Conservation (phyloP, 805 yeast species). For the Yamadazyma olivae region DNA sequence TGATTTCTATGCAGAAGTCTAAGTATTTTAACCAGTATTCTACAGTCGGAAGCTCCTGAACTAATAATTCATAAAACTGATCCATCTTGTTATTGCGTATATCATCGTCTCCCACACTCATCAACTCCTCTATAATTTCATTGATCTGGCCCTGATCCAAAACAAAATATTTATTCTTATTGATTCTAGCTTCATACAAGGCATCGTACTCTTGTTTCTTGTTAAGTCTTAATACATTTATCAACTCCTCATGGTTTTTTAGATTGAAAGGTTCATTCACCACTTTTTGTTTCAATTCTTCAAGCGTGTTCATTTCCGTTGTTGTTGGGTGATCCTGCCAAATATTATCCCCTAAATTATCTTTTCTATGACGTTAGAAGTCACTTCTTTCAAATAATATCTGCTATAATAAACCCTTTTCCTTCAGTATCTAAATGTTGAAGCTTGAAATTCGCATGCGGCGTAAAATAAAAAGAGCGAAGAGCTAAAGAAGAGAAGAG, state of each 20-base stretch:
- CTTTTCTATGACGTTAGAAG: no score
- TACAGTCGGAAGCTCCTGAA: slow-evolving; percentile 19
- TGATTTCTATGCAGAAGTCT: slow-evolving; percentile 8
- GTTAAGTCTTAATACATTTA: slow-evolving; percentile 9
- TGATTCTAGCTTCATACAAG: slow-evolving; percentile 4
- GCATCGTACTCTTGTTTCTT: neutral
- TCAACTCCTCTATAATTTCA: slow-evolving; percentile 19
- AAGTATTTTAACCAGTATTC: slow-evolving; percentile 20
- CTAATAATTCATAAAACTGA: slow-evolving; percentile 14
- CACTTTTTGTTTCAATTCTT: slow-evolving; percentile 10
- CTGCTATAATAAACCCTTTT: no score
- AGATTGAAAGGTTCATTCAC: slow-evolving; percentile 12
- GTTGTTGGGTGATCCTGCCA: no score
- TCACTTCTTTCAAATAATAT: no score
- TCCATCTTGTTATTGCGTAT: slow-evolving; percentile 5
- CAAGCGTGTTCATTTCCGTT: slow-evolving; percentile 5
- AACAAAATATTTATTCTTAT: slow-evolving; percentile 9
- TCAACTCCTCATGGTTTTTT: slow-evolving; percentile 16
- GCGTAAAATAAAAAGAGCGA: no score
- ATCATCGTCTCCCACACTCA: slow-evolving; percentile 9
- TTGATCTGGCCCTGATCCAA: slow-evolving; percentile 11
- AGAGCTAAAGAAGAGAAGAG: no score
- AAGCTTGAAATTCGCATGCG: no score
- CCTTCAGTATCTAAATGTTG: no score
- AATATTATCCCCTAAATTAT: no score